Evolutionary conservation across 441 rosid genomes (phyloP), one percentile per base, ranked within the genome.

Genomic region (Cnidoscolus chayamansa): DNA sequence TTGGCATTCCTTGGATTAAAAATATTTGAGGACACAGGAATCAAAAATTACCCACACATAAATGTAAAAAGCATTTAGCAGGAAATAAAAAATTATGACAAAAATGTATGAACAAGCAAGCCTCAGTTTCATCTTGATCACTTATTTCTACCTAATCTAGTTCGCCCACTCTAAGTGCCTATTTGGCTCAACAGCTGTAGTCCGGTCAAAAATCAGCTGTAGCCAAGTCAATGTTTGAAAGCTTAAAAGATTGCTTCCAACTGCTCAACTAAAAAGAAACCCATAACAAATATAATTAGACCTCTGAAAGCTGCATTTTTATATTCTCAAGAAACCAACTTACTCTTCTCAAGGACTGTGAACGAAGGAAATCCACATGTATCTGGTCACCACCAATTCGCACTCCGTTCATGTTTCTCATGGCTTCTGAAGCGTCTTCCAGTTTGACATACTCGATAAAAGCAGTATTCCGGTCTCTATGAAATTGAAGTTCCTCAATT

Each of bases 301-400:
- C 19, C 37, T 15, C 0, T 31, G 16, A 47, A 32, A 48, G 16
- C 31, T 16, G 47, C n/a, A 13, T 25, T 35, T 40, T 45, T 2
- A 66, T 71, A 74, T 65, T 72, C 68, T 17, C 40, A 76, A 25
- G 63, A 62, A 12, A 61, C 40, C 30, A 63, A 82, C 96, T 89
- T 84, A 95, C 99, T 85, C 89, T 89, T 84, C 83, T 85, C 31
- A 85, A 71, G 31, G 84, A 82, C 43, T 86, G 89, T 54, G 92
- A 90, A 11, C 97, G 90, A 65, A 95, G 88, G 72, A 85, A 95
- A 82, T 95, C 99, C 16, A 95, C 99, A 51, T 97, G 95, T 76
- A 95, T 81, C 77, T 80, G 88, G 9, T 91, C 96, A 65, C 92
- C 89, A 61, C 92, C 98, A 43, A 93, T 77, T 63, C 84, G 88